Evolutionary conservation across 163 green algal genomes (phyloP), one percentile per base, ranked within the genome.

Genomic region (Smithsoniella earleae): DNA sequence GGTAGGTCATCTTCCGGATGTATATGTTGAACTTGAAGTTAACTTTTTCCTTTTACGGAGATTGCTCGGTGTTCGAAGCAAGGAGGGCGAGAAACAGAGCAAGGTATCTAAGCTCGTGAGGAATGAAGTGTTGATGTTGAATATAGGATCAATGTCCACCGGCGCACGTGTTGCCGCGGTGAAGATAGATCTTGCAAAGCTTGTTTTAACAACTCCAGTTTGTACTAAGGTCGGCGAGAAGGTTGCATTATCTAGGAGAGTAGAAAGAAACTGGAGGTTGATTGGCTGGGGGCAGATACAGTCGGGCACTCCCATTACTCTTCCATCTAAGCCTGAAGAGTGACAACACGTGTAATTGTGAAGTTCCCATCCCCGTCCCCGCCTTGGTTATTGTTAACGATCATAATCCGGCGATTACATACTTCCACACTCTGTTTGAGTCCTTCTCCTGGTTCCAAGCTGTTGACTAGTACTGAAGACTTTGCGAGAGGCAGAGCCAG

Each of bases 81-180:
- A 88, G 81, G 86, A 90, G 79, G 90, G 88, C 25, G 91, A 99
- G 88, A 98, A 98, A 84, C 83, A 92, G 76, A 85, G 90, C 82
- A 99, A 98, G 88, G 94, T 95, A 36, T 85, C 82, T 62, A 99
- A 99, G 88, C 86, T 99, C 64, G 85, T 74, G 74, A 98, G 98
- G 88, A 87, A 88, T 66, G 94, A 99, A 87, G 91, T 98, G 78
- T 88, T 99, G 46, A 98, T 99, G 94, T 86, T 99, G 75, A 99
- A 99, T 87, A 99, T 99, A 75, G 94, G 94, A n/a, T 96, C 89
- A 63, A 98, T 98, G 92, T 98, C 89, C 84, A 98, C 94, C 3
- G 94, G 94, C 36, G 94, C 94, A 8, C 82, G 92, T 36, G 93
- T 99, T 62, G 66, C 97, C 65, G 93, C 92, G 76, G 88, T 93